phyloP scores from a whole-genome alignment of 305 asterid genomes.

The Stenogyne calaminthoides region DNA sequence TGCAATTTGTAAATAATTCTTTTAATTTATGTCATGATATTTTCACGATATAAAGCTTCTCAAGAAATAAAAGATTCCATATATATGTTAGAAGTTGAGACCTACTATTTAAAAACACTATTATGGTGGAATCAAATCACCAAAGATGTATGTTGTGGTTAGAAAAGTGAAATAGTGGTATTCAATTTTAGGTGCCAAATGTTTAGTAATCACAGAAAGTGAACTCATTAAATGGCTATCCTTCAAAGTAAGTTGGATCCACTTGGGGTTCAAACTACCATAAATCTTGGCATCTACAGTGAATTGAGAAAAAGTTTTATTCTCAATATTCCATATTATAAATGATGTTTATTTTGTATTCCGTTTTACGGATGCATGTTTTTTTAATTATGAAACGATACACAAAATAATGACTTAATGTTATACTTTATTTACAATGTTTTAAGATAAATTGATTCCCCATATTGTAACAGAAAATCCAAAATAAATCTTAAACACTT shows the following conservation, averaged over 20 bases:
- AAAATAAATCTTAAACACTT: too few species aligned
- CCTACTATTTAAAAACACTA: neutral
- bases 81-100: neutral
- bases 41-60: neutral
- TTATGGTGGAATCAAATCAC: neutral
- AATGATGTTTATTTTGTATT: too few species aligned
- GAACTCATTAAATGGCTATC: conserved; percentile 39
- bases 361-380: too few species aligned
- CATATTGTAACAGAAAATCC: too few species aligned
- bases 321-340: too few species aligned
- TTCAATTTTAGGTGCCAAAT: conserved; percentile 31
- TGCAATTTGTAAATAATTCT: too few species aligned
- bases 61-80: neutral
- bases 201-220: conserved; percentile 29
- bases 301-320: neutral
- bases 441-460: too few species aligned
- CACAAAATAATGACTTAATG: too few species aligned
- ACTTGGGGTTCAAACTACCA: neutral
- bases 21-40: too few species aligned
- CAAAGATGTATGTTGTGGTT: neutral
- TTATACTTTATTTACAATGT: too few species aligned
- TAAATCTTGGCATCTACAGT: neutral
- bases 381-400: too few species aligned
- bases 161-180: conserved; percentile 23
- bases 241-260: conserved; percentile 23